Percentiles rank a stretch among this genome's conserved stretches.
Evolutionary conservation across 768 basidiomycete genomes (phyloP).

Genomic region (Hygrophorus pudorinus): DNA sequence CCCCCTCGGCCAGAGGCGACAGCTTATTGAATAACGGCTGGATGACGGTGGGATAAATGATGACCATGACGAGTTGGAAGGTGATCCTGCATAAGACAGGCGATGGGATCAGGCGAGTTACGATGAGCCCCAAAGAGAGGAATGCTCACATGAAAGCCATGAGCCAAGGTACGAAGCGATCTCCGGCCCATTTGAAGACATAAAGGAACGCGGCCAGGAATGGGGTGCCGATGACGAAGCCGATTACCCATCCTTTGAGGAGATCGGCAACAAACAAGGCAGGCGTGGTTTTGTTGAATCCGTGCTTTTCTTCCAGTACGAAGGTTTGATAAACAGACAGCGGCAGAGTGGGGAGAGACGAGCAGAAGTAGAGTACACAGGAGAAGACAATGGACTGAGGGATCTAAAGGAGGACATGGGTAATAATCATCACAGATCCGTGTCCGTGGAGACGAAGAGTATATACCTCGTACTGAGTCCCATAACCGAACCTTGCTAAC

Average conservation of each 20-base stretch:
- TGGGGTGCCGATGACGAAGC: slow-evolving; percentile 67
- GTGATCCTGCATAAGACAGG: slow-evolving; percentile 38
- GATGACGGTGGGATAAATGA: slow-evolving; percentile 78
- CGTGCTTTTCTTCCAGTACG: slow-evolving; percentile 88
- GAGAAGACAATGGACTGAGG: slow-evolving; percentile 75
- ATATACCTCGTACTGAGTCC: slow-evolving; percentile 63
- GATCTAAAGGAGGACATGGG: slow-evolving; percentile 39
- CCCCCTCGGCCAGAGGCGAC: slow-evolving; percentile 71
- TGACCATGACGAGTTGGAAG: slow-evolving; percentile 79
- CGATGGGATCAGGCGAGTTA: not conserved
- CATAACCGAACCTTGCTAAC: slow-evolving; percentile 49
- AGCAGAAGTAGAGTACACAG: slow-evolving; percentile 53
- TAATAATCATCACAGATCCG: not conserved
- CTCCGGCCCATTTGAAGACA: slow-evolving; percentile 90
- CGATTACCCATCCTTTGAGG: slow-evolving; percentile 69
- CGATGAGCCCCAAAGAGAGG: not conserved
- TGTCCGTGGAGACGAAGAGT: not conserved
- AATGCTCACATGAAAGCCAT: slow-evolving; percentile 80
- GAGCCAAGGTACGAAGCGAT: slow-evolving; percentile 85
- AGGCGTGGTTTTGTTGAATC: slow-evolving; percentile 92
- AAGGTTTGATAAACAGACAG: slow-evolving; percentile 82
- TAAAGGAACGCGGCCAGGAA: slow-evolving; percentile 82
- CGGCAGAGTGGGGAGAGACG: slow-evolving; percentile 63
- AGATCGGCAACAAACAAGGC: slow-evolving; percentile 68
- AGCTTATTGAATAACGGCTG: slow-evolving; percentile 98